Conservation (phyloP, 805 yeast genomes). For the Metschnikowia lunata region DNA sequence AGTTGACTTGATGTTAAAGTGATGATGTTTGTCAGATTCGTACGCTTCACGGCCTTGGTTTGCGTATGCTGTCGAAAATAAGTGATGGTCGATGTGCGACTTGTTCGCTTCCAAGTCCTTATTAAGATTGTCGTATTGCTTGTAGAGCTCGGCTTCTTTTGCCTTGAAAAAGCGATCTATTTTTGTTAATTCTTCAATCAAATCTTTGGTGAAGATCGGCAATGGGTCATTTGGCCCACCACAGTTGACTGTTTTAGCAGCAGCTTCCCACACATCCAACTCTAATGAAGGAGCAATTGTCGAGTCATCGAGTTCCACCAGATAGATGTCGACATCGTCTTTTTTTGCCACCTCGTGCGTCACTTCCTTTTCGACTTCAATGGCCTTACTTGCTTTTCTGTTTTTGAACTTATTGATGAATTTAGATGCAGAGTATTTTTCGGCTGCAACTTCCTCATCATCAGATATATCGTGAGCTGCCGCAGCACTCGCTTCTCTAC, state of each 20-base stretch:
- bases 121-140: constrained; percentile 42
- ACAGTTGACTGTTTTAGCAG: constrained; percentile 8
- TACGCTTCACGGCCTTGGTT: constrained; percentile 5
- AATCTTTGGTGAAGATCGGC: constrained; percentile 43
- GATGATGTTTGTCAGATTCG: constrained; percentile 19
- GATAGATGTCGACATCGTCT: constrained; percentile 9
- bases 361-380: constrained; percentile 4
- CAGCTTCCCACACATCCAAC: constrained; percentile 11
- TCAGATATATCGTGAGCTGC: constrained; percentile 2
- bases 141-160: constrained; percentile 44
- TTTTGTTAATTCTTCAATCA: constrained; percentile 47
- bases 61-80: constrained; percentile 24
- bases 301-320: constrained; percentile 19
- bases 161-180: constrained; percentile 48
- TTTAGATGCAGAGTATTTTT: constrained; percentile 14
- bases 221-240: constrained; percentile 22
- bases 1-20: constrained; percentile 18
- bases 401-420: constrained; percentile 19
- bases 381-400: constrained; percentile 6
- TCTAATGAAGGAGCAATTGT: constrained; percentile 16
- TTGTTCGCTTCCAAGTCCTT: constrained; percentile 40
- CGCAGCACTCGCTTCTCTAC: constrained; percentile 4
- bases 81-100: constrained; percentile 24
- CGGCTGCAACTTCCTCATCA: constrained; percentile 2
- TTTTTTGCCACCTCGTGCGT: constrained; percentile 2